These are phyloP conservation scores for Chlorella sp. DNA, from an alignment of 139 green algal species.

Conservation along the genomic window DNA sequence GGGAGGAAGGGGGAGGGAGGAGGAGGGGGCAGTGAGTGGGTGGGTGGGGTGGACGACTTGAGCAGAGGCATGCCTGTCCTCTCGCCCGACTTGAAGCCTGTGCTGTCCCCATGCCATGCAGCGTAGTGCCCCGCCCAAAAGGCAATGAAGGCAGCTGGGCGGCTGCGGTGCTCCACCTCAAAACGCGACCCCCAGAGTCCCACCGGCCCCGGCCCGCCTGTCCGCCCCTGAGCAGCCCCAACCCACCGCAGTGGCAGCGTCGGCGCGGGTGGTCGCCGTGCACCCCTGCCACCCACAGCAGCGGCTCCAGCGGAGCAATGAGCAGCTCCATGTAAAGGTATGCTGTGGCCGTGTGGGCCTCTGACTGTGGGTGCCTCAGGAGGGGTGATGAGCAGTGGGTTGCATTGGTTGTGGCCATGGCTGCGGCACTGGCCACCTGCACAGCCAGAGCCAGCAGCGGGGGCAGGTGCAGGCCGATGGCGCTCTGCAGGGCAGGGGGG, in stretches of 20 bases:
- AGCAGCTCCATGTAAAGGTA: slow-evolving; percentile 2
- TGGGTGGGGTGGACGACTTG: neutral
- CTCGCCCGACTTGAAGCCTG: no score
- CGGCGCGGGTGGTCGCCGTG: neutral
- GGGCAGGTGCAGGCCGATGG: slow-evolving; percentile 5
- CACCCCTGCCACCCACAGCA: neutral
- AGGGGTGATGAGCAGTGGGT: neutral
- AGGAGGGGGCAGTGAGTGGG: neutral
- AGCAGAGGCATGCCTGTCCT: neutral
- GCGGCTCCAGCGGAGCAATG: slow-evolving; percentile 16
- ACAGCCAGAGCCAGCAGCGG: neutral
- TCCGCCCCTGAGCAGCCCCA: neutral
- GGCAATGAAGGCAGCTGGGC: neutral
- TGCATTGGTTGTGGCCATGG: neutral
- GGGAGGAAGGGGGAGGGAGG: neutral
- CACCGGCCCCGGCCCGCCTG: no score
- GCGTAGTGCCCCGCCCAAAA: no score
- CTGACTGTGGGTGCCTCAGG: neutral
- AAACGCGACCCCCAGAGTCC: neutral
- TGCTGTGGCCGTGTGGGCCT: neutral
- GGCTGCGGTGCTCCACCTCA: neutral
- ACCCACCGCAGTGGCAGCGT: slow-evolving; percentile 24
- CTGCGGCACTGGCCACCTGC: neutral
- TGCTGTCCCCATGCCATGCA: no score
- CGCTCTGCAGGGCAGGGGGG: neutral